Evolutionary conservation across 176 grass and related monocot species (phyloP), one percentile per base, ranked within the genome.

Genomic region (Otatea glauca): DNA sequence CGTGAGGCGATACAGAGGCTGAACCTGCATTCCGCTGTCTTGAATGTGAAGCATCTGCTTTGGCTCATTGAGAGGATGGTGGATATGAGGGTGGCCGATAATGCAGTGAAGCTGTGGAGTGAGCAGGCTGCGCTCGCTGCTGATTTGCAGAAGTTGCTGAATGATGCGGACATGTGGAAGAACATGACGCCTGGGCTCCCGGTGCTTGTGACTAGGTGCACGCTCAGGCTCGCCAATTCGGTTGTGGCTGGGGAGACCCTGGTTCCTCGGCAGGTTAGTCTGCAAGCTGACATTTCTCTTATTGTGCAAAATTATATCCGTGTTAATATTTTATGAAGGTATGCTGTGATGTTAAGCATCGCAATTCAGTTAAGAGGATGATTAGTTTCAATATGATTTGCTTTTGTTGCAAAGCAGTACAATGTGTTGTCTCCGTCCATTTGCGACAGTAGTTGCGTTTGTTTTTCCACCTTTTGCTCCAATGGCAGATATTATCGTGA

Each of bases 31-130:
- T 89, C 93, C 4, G 91, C 89, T n/a, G 79, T 87, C 42, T 47
- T 88, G 18, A 90, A 95, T 32, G 84, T 91, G 32, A 98, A 92
- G 32, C 89, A 94, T 42, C 69, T 98, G 64, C 85, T 90, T 54
- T 98, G 96, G 91, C 86, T 95, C 24, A 88, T 98, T 7, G 96
- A 98, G 89, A 89, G 93, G 86, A 95, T 95, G 91, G 91, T 98
- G 32, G 96, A 98, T 56, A 87, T 93, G 65, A 82, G 81, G 79
- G 87, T 98, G 68, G 89, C 89, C 0, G 77, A 93, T 61, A 90
- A 89, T 1, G 89, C 89, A 0, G 89, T 98, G 25, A 83, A 23
- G 20, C 87, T 88, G 20, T 98, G 96, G 96, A 92, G 89, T 11
- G 93, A 98, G 27, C 93, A 98, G 83, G 67, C 75, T 41, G 67